Base-by-base conservation (phyloP, 495 filamentous ascomycete genomes). In the Cercophora sp. region DNA sequence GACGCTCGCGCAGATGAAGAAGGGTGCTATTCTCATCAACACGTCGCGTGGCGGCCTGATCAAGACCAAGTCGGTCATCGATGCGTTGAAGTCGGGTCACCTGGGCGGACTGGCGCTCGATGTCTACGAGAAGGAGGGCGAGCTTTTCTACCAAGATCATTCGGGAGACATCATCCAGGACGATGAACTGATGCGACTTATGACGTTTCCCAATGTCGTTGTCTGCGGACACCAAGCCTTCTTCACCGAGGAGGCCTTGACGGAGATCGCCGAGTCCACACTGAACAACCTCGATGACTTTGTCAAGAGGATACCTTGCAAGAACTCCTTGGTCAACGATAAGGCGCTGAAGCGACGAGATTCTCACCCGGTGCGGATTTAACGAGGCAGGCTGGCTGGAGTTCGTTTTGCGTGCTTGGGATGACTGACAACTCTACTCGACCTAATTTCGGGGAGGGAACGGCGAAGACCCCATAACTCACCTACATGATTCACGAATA, bases 171-270 rank as follows among this genome's bases (percentile, higher is more conserved):
- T 87, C 56, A 85, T 87, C 58, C 70, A 86, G 34, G 85, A 88
- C 56, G 85, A 87, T 58, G 74, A 79, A 40, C 61, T 88, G 27
- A 80, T 79, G 76, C 78, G 85, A n/a, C 59, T 88, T 51, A 79
- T 84, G 63, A 85, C 84, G 1, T 87, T 87, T 56, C 85, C 79
- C 39, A 87, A 87, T 52, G 85, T 86, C 5, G 58, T 87, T 39
- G 65, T 87, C 48, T 82, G 78, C 53, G 82, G 84, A 0, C 85
- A 87, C 55, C 85, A 87, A 69, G 85, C 79, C 1, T 87, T 87
- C 64, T 84, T 87, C 45, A 87, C 85, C 1, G 63, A 77, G 19
- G 84, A 87, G 66, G 84, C 84, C 3, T 60, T 87, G 37, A 70
- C 66, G 2, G 81, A 84, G 66, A 87, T 87, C 60, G 74, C 84